Evolutionary conservation across 768 basidiomycete genomes (phyloP).

Genomic region (Dioszegia aurantiaca): DNA sequence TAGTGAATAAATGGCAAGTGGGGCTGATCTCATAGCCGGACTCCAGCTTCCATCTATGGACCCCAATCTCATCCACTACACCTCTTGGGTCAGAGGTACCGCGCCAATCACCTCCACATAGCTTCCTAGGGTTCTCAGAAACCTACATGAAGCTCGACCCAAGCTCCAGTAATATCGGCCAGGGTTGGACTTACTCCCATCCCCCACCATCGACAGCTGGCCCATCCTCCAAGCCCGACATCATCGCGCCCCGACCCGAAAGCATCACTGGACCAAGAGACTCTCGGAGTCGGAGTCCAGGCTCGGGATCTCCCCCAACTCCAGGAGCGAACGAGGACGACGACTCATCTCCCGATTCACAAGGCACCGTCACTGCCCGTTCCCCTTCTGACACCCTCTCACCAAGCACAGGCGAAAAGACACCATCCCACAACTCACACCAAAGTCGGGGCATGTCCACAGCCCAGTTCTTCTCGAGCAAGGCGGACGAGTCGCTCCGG

Average conservation of each 20-base stretch:
- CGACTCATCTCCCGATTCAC: slow-evolving; percentile 23
- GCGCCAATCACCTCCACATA: not conserved
- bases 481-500: slow-evolving; percentile 29
- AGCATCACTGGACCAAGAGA: not conserved
- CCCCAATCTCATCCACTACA: slow-evolving; percentile 24
- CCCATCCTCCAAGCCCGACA: not conserved
- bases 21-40: slow-evolving; percentile 27
- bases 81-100: not conserved
- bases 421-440: not conserved
- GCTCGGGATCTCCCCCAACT: too few relatives aligned
- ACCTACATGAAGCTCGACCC: not conserved
- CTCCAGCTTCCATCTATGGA: slow-evolving; percentile 37
- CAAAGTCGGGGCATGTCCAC: slow-evolving; percentile 3
- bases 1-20: too few relatives aligned
- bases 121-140: not conserved
- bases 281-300: not conserved
- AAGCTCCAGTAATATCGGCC: too few relatives aligned
- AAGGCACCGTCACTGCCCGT: slow-evolving; percentile 18
- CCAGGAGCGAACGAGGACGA: slow-evolving; percentile 8
- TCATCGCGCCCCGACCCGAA: slow-evolving; percentile 11
- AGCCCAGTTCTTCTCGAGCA: slow-evolving; percentile 24
- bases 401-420: not conserved
- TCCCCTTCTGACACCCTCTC: not conserved
- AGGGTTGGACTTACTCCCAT: not conserved
- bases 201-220: slow-evolving; percentile 4